A percentile compares a stretch with the other conserved stretches of the same genome.
Evolutionary conservation across 352 stramenopile species (phyloP).

Genomic region (Vaucheria bursata): DNA sequence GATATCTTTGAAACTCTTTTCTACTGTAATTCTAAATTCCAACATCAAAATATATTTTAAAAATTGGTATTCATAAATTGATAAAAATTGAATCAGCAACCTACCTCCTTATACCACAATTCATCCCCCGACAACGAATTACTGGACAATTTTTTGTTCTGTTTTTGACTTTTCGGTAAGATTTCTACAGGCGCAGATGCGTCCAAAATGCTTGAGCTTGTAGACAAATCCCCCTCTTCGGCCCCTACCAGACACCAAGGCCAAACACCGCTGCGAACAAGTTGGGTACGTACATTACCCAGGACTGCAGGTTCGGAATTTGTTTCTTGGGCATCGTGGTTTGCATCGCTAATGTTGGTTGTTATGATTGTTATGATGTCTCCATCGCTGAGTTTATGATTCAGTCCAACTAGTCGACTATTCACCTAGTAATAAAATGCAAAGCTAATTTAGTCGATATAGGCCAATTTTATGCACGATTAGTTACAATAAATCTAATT

Average conservation of each 20-base stretch:
- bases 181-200: too few relatives aligned
- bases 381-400: neutral
- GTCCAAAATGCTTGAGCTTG: too few relatives aligned
- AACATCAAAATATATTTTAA: too few relatives aligned
- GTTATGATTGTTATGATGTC: slow-evolving; percentile 2
- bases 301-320: neutral
- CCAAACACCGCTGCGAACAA: neutral
- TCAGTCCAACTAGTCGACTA: neutral
- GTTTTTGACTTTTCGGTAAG: too few relatives aligned
- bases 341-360: neutral
- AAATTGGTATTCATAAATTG: too few relatives aligned
- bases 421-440: neutral
- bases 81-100: too few relatives aligned
- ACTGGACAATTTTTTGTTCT: too few relatives aligned
- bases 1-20: too few relatives aligned
- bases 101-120: neutral
- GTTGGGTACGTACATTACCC: neutral
- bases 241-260: slow-evolving; percentile 3
- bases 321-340: neutral
- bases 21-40: too few relatives aligned
- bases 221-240: neutral
- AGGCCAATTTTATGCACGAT: too few relatives aligned
- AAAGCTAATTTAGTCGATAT: too few relatives aligned
- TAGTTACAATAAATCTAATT: neutral
- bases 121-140: too few relatives aligned